Conservation (phyloP, 768 basidiomycete species). For the Holtermanniella nyarrowii region DNA sequence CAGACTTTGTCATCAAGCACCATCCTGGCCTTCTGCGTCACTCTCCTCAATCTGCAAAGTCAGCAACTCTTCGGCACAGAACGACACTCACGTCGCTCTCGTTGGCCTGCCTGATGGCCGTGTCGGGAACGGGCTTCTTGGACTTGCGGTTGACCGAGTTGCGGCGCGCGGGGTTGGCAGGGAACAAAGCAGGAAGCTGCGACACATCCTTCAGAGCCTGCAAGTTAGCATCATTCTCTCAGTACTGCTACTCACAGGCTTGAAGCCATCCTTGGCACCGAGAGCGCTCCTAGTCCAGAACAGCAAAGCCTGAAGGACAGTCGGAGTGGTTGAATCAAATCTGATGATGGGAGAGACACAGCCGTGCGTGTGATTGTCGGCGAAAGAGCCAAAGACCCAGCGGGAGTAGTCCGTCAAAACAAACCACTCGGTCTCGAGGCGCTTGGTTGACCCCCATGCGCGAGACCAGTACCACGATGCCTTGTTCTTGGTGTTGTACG, state of each 20-base stretch:
- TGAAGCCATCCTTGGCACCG: conserved; percentile 20
- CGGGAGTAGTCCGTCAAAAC: conserved; percentile 40
- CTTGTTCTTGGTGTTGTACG: conserved; percentile 40
- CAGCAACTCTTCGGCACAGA: neutral
- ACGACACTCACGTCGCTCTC: conserved; percentile 37
- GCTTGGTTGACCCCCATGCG: conserved; percentile 28
- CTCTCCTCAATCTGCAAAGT: conserved; percentile 30
- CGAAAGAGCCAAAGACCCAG: conserved; percentile 40
- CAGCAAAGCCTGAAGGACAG: conserved; percentile 31
- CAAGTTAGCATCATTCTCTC: neutral
- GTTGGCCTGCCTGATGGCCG: conserved; percentile 24
- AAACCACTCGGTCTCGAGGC: conserved; percentile 34
- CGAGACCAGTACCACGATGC: conserved; percentile 43
- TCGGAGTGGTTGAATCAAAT: conserved; percentile 20
- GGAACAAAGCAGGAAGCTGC: conserved; percentile 21
- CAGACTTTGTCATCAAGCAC: neutral
- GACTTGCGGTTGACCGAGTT: conserved; percentile 14
- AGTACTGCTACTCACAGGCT: neutral
- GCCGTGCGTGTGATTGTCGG: conserved; percentile 23
- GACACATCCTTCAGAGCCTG: conserved; percentile 15
- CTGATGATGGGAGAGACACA: conserved; percentile 23
- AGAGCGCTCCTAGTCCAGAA: conserved; percentile 36
- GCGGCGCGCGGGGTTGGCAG: conserved; percentile 34
- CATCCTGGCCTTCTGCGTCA: conserved; percentile 19
- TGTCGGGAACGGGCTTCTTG: conserved; percentile 3